phyloP scores from a whole-genome alignment of 139 green algal genomes.

The Coccomyxa sp. region DNA sequence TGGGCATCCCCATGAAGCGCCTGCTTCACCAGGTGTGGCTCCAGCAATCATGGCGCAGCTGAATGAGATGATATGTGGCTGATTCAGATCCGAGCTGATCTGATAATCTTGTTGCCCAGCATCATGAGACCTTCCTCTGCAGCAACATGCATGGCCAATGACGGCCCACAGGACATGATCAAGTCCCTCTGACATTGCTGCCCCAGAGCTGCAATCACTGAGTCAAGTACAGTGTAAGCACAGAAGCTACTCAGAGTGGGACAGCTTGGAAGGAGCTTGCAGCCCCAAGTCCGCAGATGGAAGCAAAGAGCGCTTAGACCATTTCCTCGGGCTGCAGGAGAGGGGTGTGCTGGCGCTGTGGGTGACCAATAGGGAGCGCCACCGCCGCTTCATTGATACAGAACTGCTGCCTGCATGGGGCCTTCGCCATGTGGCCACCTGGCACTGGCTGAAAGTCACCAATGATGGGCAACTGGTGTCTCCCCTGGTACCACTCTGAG shows the following conservation, averaged over 20 bases:
- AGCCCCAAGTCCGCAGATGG: background rate
- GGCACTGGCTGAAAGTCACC: slow-evolving; percentile 73
- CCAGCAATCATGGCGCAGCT: no score
- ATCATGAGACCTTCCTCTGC: background rate
- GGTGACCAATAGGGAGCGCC: slow-evolving; percentile 76
- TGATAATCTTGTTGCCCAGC: background rate
- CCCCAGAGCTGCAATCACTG: no score
- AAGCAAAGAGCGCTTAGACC: background rate
- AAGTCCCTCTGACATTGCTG: no score
- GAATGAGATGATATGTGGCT: background rate
- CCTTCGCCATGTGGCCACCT: slow-evolving; percentile 54
- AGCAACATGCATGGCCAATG: no score
- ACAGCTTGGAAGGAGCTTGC: background rate
- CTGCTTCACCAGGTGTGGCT: slow-evolving; percentile 25
- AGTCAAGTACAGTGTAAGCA: background rate
- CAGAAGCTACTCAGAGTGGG: background rate
- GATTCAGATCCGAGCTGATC: no score
- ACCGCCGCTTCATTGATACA: slow-evolving; percentile 53
- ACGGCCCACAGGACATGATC: no score
- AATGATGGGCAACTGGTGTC: slow-evolving; percentile 30
- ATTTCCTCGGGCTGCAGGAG: slow-evolving; percentile 22
- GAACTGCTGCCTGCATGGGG: slow-evolving; percentile 74
- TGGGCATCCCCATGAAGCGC: slow-evolving; percentile 26
- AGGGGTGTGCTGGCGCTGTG: slow-evolving; percentile 65
- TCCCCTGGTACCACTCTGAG: slow-evolving; percentile 26